phyloP scores from a whole-genome alignment of 306 rosid genomes.

The Acacia confusa region DNA sequence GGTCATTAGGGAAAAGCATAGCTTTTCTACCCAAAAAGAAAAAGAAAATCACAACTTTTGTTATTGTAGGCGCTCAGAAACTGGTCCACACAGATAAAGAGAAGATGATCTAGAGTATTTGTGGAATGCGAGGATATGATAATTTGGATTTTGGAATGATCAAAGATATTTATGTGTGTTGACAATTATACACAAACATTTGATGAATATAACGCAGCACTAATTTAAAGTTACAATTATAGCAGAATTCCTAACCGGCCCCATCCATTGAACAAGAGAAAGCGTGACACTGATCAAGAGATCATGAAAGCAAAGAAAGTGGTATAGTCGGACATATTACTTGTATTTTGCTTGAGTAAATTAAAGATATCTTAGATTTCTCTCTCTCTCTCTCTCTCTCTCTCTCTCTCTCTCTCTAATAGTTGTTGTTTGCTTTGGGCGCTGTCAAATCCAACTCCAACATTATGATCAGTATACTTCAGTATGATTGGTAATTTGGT shows the following conservation, averaged over 20 bases:
- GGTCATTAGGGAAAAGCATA: neutral
- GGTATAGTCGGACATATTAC: neutral
- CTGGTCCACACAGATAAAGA: conserved; percentile 24
- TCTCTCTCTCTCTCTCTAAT: neutral
- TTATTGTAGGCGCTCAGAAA: neutral
- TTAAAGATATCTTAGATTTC: neutral
- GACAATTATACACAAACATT: neutral
- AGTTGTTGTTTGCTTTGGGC: conserved; percentile 7
- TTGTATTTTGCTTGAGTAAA: neutral
- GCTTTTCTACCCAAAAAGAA: too few relatives aligned
- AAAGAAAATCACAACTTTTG: conserved; percentile 1
- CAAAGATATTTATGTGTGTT: neutral
- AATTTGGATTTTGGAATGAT: neutral
- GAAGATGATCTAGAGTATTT: neutral
- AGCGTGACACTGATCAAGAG: neutral
- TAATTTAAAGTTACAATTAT: neutral
- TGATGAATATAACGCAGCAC: neutral
- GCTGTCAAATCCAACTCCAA: conserved; percentile 22
- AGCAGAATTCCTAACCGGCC: neutral
- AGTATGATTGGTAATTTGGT: conserved; percentile 27
- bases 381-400: neutral
- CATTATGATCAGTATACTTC: conserved; percentile 11
- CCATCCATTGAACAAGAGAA: neutral
- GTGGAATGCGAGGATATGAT: neutral
- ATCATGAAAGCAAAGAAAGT: conserved; percentile 21